Evolutionary conservation across 2,329 filamentous ascomycete genomes (phyloP), one percentile per base, ranked within the genome.

Genomic region (Ophiostoma novo-ulmi): DNA sequence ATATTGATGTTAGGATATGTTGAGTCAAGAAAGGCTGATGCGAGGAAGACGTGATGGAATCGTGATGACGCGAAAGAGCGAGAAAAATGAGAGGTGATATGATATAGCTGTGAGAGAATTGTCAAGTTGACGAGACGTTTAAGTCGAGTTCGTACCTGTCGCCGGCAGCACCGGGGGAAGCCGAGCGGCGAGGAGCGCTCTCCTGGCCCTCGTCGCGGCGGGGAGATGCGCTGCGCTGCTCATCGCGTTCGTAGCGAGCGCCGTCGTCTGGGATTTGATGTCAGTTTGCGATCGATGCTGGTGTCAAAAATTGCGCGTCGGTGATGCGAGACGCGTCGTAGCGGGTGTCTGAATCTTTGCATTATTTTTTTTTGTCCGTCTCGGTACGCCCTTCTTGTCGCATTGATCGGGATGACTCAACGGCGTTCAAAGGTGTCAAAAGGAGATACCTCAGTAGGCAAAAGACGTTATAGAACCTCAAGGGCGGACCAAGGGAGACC

Each of bases 191-290:
- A 73, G 84, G 85, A 66, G 77, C 76, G 69, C 79, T 80, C 68
- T 85, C 85, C 73, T 86, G 85, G 73, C 84, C 84, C 72, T 89
- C 87, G 75, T 89, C 87, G 75, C 88, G 87, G 72, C 88, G 87
- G 75, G 88, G 88, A 69, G 88, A 90, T 72, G 87, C 88, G 78
- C 87, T 89, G 78, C 88, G 85, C 77, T 87, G 87, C 17, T 74
- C 73, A 78, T 89, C 87, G 75, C 86, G 85, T 76, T 90, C 87
- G 76, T 90, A 90, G 75, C 88, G 87, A 76, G 87, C 84, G 76
- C 83, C 83, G 75, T 90, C 88, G 72, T 90, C 88, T 90, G 75
- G 36, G 61, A 22, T 11, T 41, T 20, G 41, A 63, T 1, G 58
- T 10, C 26, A 22, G 74, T 76, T 71, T 77, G 69, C 14, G 17